A percentile compares a stretch with the other conserved stretches of the same genome.
phyloP scores from a whole-genome alignment of 129 eudicot genomes.

The Chrysanthemum lavandulifolium region DNA sequence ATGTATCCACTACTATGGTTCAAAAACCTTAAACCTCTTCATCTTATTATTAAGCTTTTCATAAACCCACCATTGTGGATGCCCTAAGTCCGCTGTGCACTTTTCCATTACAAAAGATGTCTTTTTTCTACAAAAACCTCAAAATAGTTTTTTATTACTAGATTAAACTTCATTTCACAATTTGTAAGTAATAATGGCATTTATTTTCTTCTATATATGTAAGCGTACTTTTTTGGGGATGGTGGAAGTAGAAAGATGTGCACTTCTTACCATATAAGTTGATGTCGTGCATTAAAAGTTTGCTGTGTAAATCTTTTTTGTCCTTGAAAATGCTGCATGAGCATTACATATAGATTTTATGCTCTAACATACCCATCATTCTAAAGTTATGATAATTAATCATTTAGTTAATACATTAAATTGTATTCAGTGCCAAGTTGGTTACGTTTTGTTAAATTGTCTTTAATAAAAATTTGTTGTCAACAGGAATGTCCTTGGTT shows the following conservation, averaged over 20 bases:
- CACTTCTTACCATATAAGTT: background rate
- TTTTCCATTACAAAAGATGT: too few relatives aligned
- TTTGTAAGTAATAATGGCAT: background rate
- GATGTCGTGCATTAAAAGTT: background rate
- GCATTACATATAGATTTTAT: background rate
- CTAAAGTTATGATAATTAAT: slow-evolving; percentile 7
- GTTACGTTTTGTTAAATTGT: background rate
- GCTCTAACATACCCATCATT: background rate
- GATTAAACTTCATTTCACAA: background rate
- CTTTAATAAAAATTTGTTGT: slow-evolving; percentile 33
- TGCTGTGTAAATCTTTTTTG: slow-evolving; percentile 3
- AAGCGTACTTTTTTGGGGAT: background rate
- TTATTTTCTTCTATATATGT: background rate
- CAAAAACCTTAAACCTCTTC: too few relatives aligned
- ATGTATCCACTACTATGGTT: too few relatives aligned
- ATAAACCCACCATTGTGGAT: too few relatives aligned
- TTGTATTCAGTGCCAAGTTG: background rate
- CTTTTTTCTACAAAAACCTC: too few relatives aligned
- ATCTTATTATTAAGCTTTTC: too few relatives aligned
- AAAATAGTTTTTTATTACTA: too few relatives aligned
- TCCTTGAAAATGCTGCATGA: background rate
- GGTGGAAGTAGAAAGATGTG: background rate
- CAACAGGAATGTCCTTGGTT: slow-evolving; percentile 73
- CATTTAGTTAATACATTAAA: background rate
- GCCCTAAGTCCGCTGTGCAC: too few relatives aligned